These are phyloP conservation scores for Epicoccum sorghinum DNA, from an alignment of 2,329 filamentous ascomycete species.

Conservation along the genomic window DNA sequence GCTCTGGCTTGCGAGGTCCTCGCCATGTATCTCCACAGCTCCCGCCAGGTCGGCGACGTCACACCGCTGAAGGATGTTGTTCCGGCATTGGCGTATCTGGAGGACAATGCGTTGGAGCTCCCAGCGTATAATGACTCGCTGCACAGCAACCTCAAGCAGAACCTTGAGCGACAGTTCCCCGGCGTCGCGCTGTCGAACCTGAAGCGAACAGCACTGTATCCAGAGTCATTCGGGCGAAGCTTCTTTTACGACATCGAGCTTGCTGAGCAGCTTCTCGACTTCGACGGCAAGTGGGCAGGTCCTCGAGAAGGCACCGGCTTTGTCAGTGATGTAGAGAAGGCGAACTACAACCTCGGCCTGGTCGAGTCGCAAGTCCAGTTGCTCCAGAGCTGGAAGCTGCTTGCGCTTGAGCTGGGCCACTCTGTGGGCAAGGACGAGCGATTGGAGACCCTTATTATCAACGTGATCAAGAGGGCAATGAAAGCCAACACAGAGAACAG, in stretches of 20 bases:
- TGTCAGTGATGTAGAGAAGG: constrained; percentile 78
- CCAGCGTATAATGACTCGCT: constrained; percentile 85
- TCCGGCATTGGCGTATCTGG: constrained; percentile 77
- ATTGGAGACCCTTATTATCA: constrained; percentile 72
- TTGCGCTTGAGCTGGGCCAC: constrained; percentile 83
- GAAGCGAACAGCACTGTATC: constrained; percentile 73
- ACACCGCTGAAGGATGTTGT: constrained; percentile 73
- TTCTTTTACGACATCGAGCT: constrained; percentile 86
- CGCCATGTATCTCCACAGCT: constrained; percentile 87
- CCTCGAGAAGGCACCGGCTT: constrained; percentile 70
- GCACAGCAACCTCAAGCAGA: constrained; percentile 82
- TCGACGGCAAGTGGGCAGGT: constrained; percentile 76
- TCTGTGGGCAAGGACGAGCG: constrained; percentile 59
- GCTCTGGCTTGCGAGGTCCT: constrained; percentile 86
- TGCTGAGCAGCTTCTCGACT: constrained; percentile 75
- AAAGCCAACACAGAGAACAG: constrained; percentile 74
- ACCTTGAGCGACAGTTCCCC: constrained; percentile 79
- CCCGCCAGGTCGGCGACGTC: constrained; percentile 75
- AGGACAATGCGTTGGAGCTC: constrained; percentile 78
- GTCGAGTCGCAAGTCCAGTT: constrained; percentile 90
- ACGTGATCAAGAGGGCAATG: constrained; percentile 78
- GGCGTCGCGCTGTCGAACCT: constrained; percentile 77
- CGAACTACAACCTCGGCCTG: constrained; percentile 88
- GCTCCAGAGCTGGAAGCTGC: constrained; percentile 86
- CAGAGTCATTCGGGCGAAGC: constrained; percentile 70